phyloP scores from a whole-genome alignment of 1,284 basidiomycete species.

The Apiotrichum mycotoxinovorans region DNA sequence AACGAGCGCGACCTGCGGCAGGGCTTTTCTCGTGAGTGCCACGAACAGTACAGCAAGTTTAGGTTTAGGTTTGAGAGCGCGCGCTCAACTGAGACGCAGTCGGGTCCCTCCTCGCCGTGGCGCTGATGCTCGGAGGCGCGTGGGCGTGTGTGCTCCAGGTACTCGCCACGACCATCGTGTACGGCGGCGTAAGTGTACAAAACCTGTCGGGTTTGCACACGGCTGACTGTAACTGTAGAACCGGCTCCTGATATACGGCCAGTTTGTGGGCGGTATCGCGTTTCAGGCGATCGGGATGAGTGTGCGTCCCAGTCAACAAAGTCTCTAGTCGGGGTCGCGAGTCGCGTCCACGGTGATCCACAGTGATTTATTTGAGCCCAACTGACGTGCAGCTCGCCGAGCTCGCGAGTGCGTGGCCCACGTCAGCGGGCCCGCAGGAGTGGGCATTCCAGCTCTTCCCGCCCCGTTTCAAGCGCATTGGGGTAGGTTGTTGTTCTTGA shows the following conservation, averaged over 20 bases:
- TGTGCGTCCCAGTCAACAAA: constrained; percentile 7
- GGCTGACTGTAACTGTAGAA: not conserved
- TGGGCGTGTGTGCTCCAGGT: constrained; percentile 7
- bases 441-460: constrained; percentile 13
- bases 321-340: too few relatives aligned
- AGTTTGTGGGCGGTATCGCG: constrained; percentile 3
- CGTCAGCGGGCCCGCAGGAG: constrained; percentile 7
- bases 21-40: constrained; percentile 4
- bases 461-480: constrained; percentile 1
- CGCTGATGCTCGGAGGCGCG: constrained; percentile 6
- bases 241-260: constrained; percentile 4
- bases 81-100: not conserved
- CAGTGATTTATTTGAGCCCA: not conserved
- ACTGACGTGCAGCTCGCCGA: constrained; percentile 8
- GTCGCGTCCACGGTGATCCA: too few relatives aligned
- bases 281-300: not conserved
- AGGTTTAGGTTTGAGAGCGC: too few relatives aligned
- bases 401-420: constrained; percentile 4
- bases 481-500: not conserved
- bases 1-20: constrained; percentile 6
- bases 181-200: not conserved
- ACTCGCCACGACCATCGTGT: not conserved
- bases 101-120: constrained; percentile 4
- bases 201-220: too few relatives aligned
- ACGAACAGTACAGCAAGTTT: too few relatives aligned